Conservation (phyloP, 148 eudicot species). For the Amaranthus hypochondriacus region DNA sequence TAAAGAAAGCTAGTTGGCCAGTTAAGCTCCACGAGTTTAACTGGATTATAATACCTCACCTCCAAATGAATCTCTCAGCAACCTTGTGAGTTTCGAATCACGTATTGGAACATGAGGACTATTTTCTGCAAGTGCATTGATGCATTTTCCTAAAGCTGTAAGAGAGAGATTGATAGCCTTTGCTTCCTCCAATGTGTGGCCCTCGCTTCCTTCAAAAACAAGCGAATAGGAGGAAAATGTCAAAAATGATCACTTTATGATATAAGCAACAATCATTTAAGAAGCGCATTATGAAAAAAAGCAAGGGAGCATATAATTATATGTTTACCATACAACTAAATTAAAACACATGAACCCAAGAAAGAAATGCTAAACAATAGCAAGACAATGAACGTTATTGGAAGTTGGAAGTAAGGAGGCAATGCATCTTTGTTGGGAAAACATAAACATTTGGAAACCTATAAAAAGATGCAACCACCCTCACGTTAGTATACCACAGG, state of each 20-base stretch:
- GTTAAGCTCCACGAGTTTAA: background rate
- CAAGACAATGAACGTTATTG: background rate
- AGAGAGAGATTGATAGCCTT: conserved; percentile 96
- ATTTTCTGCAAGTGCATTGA: conserved; percentile 98
- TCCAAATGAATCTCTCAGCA: conserved; percentile 99
- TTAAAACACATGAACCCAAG: background rate
- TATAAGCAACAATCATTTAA: conserved; percentile 5
- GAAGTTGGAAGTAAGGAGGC: too few species aligned
- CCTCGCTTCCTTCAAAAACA: conserved; percentile 84
- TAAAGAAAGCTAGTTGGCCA: background rate
- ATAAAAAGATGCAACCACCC: background rate
- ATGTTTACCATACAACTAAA: background rate
- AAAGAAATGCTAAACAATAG: background rate
- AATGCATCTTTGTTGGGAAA: background rate
- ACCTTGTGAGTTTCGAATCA: conserved; percentile 96
- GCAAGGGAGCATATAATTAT: background rate
- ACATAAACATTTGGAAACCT: background rate
- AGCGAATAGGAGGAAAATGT: background rate
- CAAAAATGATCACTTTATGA: conserved; percentile 13
- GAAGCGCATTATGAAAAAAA: background rate
- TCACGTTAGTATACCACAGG: background rate
- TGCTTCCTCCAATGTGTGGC: conserved; percentile 95
- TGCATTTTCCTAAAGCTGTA: conserved; percentile 97
- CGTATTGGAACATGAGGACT: conserved; percentile 98
- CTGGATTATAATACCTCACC: conserved; percentile 39